Conservation (phyloP, 1,284 basidiomycete species). For the Xerocomus nothofagi region DNA sequence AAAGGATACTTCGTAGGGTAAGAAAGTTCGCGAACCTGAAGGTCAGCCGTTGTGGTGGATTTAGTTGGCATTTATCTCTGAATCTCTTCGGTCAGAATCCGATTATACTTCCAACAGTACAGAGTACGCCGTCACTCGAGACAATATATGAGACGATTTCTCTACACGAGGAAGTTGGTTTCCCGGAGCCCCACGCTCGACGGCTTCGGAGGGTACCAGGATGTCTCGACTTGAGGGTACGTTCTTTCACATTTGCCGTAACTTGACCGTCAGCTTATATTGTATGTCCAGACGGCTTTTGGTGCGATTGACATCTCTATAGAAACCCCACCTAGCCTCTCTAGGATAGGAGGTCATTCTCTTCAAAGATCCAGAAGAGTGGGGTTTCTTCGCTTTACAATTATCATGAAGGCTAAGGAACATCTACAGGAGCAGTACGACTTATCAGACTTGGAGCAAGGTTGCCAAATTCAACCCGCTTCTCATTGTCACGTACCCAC, state of each 20-base stretch:
- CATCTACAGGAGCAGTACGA: neutral
- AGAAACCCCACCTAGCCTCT: neutral
- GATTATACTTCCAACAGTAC: neutral
- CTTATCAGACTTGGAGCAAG: neutral
- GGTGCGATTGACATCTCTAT: neutral
- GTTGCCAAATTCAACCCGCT: neutral
- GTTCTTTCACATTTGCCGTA: neutral
- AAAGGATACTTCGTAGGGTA: conserved; percentile 1
- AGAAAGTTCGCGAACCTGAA: conserved; percentile 3
- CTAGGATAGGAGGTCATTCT: neutral
- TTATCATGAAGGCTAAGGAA: neutral
- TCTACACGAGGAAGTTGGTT: neutral
- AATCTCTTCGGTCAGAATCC: neutral
- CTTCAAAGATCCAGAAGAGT: neutral
- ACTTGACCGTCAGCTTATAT: neutral
- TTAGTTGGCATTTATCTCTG: neutral
- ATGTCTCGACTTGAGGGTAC: conserved; percentile 5
- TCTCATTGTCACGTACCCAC: neutral
- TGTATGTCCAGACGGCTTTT: neutral
- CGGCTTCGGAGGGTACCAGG: conserved; percentile 3
- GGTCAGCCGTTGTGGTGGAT: neutral
- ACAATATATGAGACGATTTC: neutral
- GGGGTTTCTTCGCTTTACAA: neutral
- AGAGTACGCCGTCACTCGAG: conserved; percentile 4
- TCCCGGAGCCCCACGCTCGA: neutral